Evolutionary conservation across 2,329 filamentous ascomycete genomes (phyloP), one percentile per base, ranked within the genome.

Genomic region (Trichoderma cornu-damae): DNA sequence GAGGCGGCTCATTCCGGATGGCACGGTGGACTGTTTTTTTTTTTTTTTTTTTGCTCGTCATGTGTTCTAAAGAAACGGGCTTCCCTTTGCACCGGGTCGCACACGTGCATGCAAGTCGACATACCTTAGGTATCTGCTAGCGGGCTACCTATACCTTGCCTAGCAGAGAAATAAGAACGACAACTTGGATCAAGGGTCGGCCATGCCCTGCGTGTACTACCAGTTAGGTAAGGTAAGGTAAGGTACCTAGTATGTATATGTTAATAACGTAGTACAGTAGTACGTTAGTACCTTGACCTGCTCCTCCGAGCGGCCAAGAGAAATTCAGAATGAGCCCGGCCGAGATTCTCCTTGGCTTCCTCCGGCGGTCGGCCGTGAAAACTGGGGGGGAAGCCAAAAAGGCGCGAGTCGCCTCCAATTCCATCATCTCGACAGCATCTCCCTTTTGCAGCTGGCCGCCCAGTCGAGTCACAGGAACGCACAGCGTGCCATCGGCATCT

Each of bases 311-410:
- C 8, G 14, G 9, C 5, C 37, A 9, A 12, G 12, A 44, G 22
- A 46, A 7, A 37, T 44, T 38, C 51, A 54, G 51, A 46, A 46
- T 46, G 46, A 54, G 51, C 51, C n/a, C 51, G 51, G 51, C 40
- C 40, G 51, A 52, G 37, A 54, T 46, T 54, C 32, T 54, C 30
- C 51, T 46, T 51, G 30, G 35, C 32, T 38, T 42, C 28, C 47
- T 58, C 55, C 55, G 55, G 47, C 55, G 47, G 55, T 58, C 55
- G 46, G 55, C 46, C 38, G 47, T 46, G 40, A 48, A 58, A 37
- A 11, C 30, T 26, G 46, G 44, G 37, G 46, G 28, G n/a, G n/a
- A 9, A 49, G 20, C 30, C 51, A 54, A n/a, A n/a, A n/a, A n/a
- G 18, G 51, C 51, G 40, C 51, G 51, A 54, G 32, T 46, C 51